Evolutionary conservation across 225 moss, liverwort and hornwort genomes (phyloP), one percentile per base, ranked within the genome.

Genomic region (Sphagnum contortum): DNA sequence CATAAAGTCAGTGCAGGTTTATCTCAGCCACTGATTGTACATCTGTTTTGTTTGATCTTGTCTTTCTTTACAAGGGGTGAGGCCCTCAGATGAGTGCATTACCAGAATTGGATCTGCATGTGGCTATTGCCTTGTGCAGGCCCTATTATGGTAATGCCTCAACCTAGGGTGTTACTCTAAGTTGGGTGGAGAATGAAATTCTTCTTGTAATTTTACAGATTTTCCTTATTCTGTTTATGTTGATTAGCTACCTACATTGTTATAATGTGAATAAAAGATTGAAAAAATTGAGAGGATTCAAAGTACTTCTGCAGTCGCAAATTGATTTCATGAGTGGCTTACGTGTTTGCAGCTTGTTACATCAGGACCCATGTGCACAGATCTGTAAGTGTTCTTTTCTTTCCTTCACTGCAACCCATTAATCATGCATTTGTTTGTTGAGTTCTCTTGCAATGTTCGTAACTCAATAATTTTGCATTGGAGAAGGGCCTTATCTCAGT

Each of bases 311-410:
- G 29, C 29, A 29, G 29, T 29, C 1, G 29, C 29, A 29, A 1
- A 29, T 29, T 29, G 29, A 29, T 29, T 29, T 29, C 29, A 29
- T 29, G 29, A 29, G 29, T 29, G 29, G 29, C 29, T 29, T 29
- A 29, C 29, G 75, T 61, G 47, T 45, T 47, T 50, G 62, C 84
- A 84, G 84, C 81, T 84, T 66, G 80, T 84, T 8, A 81, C 78
- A 67, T 77, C 62, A 3, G 78, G 73, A 50, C 67, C 69, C 63
- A 73, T 73, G 60, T 76, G 72, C 59, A 81, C 73, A 73, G 75
- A 78, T 52, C 56, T 84, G 84, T 84, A 71, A 73, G 84, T 60
- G 7, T 10, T n/a, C 7, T 50, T 50, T 61, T 53, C 10, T 10
- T 53, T 2, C 6, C 10, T 6, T 53, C 1, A 53, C 53, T 53